Evolutionary conservation across 768 basidiomycete genomes (phyloP).

Genomic region (Trametes gibbosa): DNA sequence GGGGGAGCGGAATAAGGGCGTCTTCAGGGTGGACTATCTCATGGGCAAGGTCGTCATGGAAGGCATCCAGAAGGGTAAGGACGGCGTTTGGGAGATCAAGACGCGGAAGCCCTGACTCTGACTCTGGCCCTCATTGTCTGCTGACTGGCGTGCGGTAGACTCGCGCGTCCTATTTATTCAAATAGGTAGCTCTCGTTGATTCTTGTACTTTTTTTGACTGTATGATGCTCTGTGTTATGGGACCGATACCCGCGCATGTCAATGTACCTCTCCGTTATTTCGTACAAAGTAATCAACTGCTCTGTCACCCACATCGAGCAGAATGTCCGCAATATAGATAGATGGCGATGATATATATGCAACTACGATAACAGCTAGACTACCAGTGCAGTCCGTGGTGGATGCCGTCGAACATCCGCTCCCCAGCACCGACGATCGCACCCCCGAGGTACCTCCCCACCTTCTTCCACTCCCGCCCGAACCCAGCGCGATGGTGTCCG

Average conservation of each 20-base stretch:
- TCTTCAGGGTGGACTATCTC: constrained; percentile 60
- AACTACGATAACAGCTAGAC: not conserved
- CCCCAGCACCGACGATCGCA: constrained; percentile 23
- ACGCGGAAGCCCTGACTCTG: constrained; percentile 31
- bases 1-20: constrained; percentile 39
- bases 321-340: not conserved
- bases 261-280: constrained; percentile 3
- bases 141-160: not conserved
- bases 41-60: constrained; percentile 49
- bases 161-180: constrained; percentile 4
- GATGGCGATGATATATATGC: not conserved
- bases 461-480: constrained; percentile 24
- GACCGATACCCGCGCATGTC: constrained; percentile 10
- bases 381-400: constrained; percentile 3
- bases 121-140: not conserved
- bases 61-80: constrained; percentile 51
- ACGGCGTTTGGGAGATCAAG: constrained; percentile 68
- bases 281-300: not conserved
- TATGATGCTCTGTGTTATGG: constrained; percentile 4
- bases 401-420: constrained; percentile 25
- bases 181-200: constrained; percentile 1
- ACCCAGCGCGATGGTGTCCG: constrained; percentile 17
- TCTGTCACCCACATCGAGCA: not conserved
- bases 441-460: constrained; percentile 23
- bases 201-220: not conserved